Percentiles rank a stretch among this genome's conserved stretches.
Evolutionary conservation across 106 monocot genomes (phyloP).

Genomic region (Allium fistulosum): DNA sequence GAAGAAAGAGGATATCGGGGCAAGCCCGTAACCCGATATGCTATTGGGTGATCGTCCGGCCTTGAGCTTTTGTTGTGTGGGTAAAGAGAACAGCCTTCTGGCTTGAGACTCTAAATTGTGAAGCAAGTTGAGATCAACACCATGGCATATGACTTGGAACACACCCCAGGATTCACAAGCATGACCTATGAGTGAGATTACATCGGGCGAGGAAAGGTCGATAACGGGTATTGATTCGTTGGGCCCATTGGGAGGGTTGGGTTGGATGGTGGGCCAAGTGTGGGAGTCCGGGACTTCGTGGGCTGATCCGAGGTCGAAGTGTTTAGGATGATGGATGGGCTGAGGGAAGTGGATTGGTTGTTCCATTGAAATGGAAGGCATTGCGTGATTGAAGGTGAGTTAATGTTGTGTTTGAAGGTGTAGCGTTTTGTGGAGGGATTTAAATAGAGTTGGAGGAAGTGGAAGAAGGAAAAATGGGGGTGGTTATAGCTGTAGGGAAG

Average conservation of each 20-base stretch:
- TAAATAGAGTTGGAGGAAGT: not conserved
- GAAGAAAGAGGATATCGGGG: conserved; percentile 78
- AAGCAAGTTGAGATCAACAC: conserved; percentile 27
- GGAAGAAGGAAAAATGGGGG: not conserved
- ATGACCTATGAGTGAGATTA: conserved; percentile 18
- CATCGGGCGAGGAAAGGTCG: conserved; percentile 22
- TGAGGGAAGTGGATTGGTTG: not conserved
- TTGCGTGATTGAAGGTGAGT: not conserved
- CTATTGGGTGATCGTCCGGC: conserved; percentile 32
- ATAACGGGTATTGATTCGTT: conserved; percentile 26
- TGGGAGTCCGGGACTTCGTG: conserved; percentile 39
- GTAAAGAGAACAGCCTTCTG: conserved; percentile 67
- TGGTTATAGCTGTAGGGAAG: not conserved
- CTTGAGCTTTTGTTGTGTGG: conserved; percentile 50
- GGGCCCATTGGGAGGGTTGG: conserved; percentile 12
- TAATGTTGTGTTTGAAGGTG: not conserved
- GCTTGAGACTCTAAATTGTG: conserved; percentile 31
- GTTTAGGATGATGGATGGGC: conserved; percentile 10
- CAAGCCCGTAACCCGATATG: conserved; percentile 70
- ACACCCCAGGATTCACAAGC: conserved; percentile 69
- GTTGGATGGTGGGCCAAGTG: conserved; percentile 29
- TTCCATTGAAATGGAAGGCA: conserved; percentile 14
- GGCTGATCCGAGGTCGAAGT: conserved; percentile 22
- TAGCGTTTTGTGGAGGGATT: not conserved
- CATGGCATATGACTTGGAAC: conserved; percentile 62